A percentile compares a stretch with the other conserved stretches of the same genome.
Evolutionary conservation across 768 basidiomycete genomes (phyloP).

Genomic region (Lentinula lateritia): DNA sequence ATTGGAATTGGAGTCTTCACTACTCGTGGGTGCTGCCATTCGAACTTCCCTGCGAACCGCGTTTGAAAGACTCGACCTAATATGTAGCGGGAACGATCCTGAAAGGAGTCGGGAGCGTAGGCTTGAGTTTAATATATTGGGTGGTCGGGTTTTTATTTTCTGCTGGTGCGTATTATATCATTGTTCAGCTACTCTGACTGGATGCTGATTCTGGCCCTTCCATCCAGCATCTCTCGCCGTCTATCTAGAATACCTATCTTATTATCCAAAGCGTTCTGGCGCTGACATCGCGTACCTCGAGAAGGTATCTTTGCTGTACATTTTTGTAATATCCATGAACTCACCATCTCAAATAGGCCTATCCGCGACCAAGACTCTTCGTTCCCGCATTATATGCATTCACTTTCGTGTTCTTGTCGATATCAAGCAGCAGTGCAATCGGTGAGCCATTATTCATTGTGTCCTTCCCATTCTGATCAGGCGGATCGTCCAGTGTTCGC

Average conservation of each 20-base stretch:
- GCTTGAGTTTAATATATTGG: conserved; percentile 35
- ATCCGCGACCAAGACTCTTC: conserved; percentile 34
- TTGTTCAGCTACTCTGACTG: not conserved
- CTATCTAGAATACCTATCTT: conserved; percentile 40
- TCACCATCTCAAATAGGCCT: conserved; percentile 25
- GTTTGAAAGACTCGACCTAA: not conserved
- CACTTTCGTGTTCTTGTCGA: conserved; percentile 30
- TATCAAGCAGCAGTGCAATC: conserved; percentile 33
- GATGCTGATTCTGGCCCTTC: not conserved
- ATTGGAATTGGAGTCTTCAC: conserved; percentile 34
- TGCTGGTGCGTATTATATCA: conserved; percentile 18
- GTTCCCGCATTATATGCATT: conserved; percentile 39
- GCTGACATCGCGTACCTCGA: conserved; percentile 45
- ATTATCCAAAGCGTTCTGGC: conserved; percentile 44
- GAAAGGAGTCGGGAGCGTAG: conserved; percentile 30
- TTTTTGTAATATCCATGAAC: not conserved
- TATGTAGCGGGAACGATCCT: conserved; percentile 31
- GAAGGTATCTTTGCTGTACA: conserved; percentile 19
- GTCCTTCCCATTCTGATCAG: not conserved
- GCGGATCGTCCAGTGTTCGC: conserved; percentile 27
- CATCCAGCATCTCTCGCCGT: conserved; percentile 25
- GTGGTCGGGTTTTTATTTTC: conserved; percentile 31
- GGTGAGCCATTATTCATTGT: conserved; percentile 14
- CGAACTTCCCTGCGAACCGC: not conserved
- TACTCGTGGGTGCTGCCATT: conserved; percentile 15